phyloP scores from a whole-genome alignment of 2,329 filamentous ascomycete species.

The Aschersonia sp. region DNA sequence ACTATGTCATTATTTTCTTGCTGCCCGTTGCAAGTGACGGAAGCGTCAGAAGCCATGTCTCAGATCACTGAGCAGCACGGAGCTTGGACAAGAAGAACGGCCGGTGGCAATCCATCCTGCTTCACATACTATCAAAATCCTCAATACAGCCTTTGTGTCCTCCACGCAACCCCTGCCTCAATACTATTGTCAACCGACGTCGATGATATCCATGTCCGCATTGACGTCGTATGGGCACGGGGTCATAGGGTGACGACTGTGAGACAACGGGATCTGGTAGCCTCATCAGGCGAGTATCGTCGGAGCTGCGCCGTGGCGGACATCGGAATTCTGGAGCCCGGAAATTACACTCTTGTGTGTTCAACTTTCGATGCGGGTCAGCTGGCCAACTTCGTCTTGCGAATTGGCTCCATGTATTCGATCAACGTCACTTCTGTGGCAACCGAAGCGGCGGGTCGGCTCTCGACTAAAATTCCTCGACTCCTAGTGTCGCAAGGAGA shows the following conservation, averaged over 20 bases:
- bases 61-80: constrained; percentile 44
- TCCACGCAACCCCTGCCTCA: constrained; percentile 44
- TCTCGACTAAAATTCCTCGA: constrained; percentile 44
- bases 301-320: constrained; percentile 62
- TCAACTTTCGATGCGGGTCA: constrained; percentile 82
- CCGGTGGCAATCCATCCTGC: constrained; percentile 71
- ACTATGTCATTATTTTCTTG: constrained; percentile 73
- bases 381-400: constrained; percentile 57
- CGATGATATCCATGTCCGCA: constrained; percentile 60
- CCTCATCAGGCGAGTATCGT: constrained; percentile 78
- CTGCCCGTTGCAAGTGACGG: constrained; percentile 41
- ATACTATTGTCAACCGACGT: constrained; percentile 58
- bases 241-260: constrained; percentile 59
- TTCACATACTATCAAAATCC: constrained; percentile 73
- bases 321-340: constrained; percentile 43
- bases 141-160: constrained; percentile 57
- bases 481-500: constrained; percentile 33
- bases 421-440: constrained; percentile 46
- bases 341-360: constrained; percentile 75
- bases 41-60: constrained; percentile 44
- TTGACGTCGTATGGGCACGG: constrained; percentile 68
- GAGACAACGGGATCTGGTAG: constrained; percentile 61
- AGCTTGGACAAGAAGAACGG: constrained; percentile 63
- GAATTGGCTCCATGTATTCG: constrained; percentile 49
- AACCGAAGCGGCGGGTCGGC: constrained; percentile 59